Evolutionary conservation across 768 basidiomycete genomes (phyloP).

Genomic region (Kwoniella sp.): DNA sequence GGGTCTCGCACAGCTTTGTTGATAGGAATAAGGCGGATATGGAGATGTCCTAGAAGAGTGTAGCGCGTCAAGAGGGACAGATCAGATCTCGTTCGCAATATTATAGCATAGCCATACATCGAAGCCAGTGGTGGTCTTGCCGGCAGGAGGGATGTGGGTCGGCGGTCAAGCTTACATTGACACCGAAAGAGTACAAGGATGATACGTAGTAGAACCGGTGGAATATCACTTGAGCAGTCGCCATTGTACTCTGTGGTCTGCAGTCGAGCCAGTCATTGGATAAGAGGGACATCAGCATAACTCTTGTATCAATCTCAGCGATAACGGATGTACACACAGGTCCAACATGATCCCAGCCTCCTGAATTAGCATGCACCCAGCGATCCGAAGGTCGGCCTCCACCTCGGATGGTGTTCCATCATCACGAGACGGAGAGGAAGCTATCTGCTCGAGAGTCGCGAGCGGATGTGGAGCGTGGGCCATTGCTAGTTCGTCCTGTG

Average conservation of each 20-base stretch:
- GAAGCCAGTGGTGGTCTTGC: no score
- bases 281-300: neutral
- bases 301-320: neutral
- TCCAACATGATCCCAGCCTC: slow-evolving; percentile 88
- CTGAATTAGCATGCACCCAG: slow-evolving; percentile 92
- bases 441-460: slow-evolving; percentile 76
- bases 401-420: slow-evolving; percentile 80
- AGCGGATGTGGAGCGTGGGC: slow-evolving; percentile 65
- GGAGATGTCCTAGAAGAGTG: slow-evolving; percentile 71
- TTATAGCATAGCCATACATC: no score
- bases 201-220: slow-evolving; percentile 96
- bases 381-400: slow-evolving; percentile 85
- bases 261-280: no score
- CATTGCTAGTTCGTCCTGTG: slow-evolving; percentile 26
- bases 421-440: slow-evolving; percentile 74
- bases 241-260: slow-evolving; percentile 92
- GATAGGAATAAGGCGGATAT: slow-evolving; percentile 88
- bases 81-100: no score
- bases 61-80: slow-evolving; percentile 11
- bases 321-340: slow-evolving; percentile 65
- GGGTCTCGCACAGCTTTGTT: slow-evolving; percentile 95
- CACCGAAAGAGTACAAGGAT: slow-evolving; percentile 91
- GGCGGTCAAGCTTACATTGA: slow-evolving; percentile 68
- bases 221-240: slow-evolving; percentile 93
- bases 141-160: neutral